Conservation (phyloP, 2,329 filamentous ascomycete species). For the Penicillium thymicola region DNA sequence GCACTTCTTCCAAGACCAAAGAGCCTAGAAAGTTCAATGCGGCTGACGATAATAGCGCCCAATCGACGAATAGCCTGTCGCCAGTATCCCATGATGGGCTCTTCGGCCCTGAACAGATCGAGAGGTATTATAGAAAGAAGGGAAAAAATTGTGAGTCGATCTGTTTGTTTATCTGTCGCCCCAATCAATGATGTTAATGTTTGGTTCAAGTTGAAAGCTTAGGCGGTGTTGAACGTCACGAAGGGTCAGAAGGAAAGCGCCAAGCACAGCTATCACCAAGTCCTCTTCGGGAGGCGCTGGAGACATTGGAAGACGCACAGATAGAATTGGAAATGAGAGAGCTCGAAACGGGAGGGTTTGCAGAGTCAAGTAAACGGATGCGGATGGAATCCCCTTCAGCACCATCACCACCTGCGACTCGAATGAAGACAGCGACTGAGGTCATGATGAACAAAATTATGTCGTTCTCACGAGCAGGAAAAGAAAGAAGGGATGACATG, state of each 20-base stretch:
- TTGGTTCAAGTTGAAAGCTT: background rate
- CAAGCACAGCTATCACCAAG: background rate
- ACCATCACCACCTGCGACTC: background rate
- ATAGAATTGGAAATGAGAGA: background rate
- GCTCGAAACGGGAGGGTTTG: background rate
- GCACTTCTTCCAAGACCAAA: background rate
- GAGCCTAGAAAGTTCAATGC: background rate
- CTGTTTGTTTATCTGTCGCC: background rate
- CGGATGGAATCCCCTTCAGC: background rate
- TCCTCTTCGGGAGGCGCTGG: background rate
- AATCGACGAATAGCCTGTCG: background rate
- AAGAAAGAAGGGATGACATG: background rate
- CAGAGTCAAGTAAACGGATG: background rate
- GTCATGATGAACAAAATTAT: background rate
- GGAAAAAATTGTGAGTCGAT: background rate
- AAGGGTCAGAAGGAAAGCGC: background rate
- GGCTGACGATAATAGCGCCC: background rate
- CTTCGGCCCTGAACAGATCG: background rate
- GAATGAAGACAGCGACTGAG: background rate
- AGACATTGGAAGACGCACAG: background rate
- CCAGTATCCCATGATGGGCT: background rate
- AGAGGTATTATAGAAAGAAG: background rate
- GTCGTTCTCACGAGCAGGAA: background rate
- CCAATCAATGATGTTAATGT: background rate
- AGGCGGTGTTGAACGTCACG: background rate